Percentiles rank a stretch among this genome's conserved stretches.
Conservation (phyloP, 176 grass and related monocot species). For the Echinochloa phyllopogon region DNA sequence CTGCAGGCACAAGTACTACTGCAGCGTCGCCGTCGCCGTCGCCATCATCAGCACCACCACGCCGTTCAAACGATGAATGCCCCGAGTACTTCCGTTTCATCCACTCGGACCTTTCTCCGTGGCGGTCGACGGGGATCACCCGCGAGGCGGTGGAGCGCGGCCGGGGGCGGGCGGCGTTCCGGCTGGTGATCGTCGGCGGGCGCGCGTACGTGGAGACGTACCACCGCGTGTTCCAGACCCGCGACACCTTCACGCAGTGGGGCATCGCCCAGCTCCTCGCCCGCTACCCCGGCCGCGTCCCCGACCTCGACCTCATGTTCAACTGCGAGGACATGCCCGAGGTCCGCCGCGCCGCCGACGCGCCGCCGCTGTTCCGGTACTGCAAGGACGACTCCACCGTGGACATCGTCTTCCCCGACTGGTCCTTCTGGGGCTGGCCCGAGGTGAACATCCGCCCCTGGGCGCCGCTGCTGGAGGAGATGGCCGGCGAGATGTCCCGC, state of each 20-base stretch:
- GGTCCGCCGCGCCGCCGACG: conserved; percentile 17
- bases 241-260: conserved; percentile 83
- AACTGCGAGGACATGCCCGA: conserved; percentile 62
- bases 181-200: conserved; percentile 55
- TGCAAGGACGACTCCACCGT: conserved; percentile 71
- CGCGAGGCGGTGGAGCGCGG: conserved; percentile 27
- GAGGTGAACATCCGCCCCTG: conserved; percentile 77
- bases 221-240: conserved; percentile 58
- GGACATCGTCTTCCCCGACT: conserved; percentile 87
- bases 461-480: conserved; percentile 66
- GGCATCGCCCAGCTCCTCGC: conserved; percentile 77
- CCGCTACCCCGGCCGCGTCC: conserved; percentile 74
- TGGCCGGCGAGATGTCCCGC: conserved; percentile 5
- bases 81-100: conserved; percentile 78
- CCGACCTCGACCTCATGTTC: conserved; percentile 90
- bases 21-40: neutral
- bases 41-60: neutral
- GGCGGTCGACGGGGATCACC: conserved; percentile 40
- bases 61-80: too few species aligned
- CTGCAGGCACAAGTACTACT: too few species aligned
- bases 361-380: conserved; percentile 84
- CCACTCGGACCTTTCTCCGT: conserved; percentile 63
- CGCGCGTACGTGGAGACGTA: conserved; percentile 68
- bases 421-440: conserved; percentile 97
- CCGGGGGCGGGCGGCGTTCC: conserved; percentile 53